Base-by-base conservation (phyloP, 1,284 basidiomycete species). In the Omphalotus olearius region DNA sequence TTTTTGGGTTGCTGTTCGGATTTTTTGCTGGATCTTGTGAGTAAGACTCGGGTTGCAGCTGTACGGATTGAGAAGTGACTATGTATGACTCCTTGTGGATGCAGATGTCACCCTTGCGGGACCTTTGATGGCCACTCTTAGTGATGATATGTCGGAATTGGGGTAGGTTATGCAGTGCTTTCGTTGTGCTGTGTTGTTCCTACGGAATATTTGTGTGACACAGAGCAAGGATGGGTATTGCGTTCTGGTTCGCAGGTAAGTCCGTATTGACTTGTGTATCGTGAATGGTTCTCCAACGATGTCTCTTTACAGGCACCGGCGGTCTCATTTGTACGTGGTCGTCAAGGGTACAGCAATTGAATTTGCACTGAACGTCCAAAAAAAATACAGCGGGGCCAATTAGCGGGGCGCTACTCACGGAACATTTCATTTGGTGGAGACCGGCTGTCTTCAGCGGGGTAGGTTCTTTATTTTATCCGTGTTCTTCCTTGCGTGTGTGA, bases 1-100 rank as follows among this genome's bases (percentile, higher is more conserved):
- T 60, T 0, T 53, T 70, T 28, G 64, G 60, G 1, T 50, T 68
- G 13, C 39, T 67, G 0, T 72, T 67, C 48, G 67, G 67, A 7
- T 61, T 65, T 47, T 61, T 63, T 25, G 52, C 61, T 5, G 67
- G 67, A 7, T 46, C 57, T 2, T 63, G 64, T 65, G 44, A 46
- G 60, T 50, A 16, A 6, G 37, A 13, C 11, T 14, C 13, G 18
- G 33, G 16, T 6, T 25, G 38, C 25, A n/a, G 16, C 23, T 23
- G 3, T 23, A 23, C 23, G 23, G 23, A 23, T 23, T 23, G 23
- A 23, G 23, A 23, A 23, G 3, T 23, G 23, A 28, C 17, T 36
- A 20, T 40, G 20, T 3, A 16, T 42, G 35, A 52, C 28, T 11
- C 13, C 28, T 36, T 7, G 20, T 17, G 30, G 16, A 36, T 14